Evolutionary conservation across 805 yeast species (phyloP).

Genomic region (Monosporozyma servazzii): DNA sequence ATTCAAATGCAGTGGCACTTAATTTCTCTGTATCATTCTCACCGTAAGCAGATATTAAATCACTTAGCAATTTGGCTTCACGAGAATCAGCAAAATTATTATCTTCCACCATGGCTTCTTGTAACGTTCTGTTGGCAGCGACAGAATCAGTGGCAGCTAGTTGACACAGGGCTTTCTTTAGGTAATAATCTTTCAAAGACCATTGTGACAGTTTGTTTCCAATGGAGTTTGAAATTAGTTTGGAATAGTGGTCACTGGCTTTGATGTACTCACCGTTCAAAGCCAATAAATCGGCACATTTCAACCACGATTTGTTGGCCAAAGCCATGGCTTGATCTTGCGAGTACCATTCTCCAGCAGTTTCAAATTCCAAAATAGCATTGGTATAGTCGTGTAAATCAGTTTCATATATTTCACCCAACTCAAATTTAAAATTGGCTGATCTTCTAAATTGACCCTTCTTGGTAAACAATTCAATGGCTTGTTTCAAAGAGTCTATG

Average conservation of each 20-base stretch:
- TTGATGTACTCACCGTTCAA: conserved; percentile 60
- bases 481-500: conserved; percentile 53
- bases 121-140: conserved; percentile 69
- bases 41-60: conserved; percentile 62
- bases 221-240: conserved; percentile 64
- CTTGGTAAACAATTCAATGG: conserved; percentile 74
- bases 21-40: conserved; percentile 73
- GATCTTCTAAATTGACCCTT: conserved; percentile 95
- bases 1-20: conserved; percentile 67
- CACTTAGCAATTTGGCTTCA: conserved; percentile 61
- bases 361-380: conserved; percentile 74
- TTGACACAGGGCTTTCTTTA: conserved; percentile 74
- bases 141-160: conserved; percentile 80
- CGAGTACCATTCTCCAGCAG: conserved; percentile 92
- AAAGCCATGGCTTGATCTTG: conserved; percentile 91
- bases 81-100: conserved; percentile 62
- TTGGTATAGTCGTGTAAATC: conserved; percentile 55
- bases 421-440: conserved; percentile 85
- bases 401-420: conserved; percentile 78
- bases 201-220: conserved; percentile 74
- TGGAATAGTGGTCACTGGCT: conserved; percentile 72
- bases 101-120: conserved; percentile 60
- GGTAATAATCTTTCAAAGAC: conserved; percentile 86
- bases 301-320: conserved; percentile 77
- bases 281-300: conserved; percentile 84